These are phyloP conservation scores for Penicillium herquei DNA, from an alignment of 495 filamentous ascomycete species.

Conservation along the genomic window DNA sequence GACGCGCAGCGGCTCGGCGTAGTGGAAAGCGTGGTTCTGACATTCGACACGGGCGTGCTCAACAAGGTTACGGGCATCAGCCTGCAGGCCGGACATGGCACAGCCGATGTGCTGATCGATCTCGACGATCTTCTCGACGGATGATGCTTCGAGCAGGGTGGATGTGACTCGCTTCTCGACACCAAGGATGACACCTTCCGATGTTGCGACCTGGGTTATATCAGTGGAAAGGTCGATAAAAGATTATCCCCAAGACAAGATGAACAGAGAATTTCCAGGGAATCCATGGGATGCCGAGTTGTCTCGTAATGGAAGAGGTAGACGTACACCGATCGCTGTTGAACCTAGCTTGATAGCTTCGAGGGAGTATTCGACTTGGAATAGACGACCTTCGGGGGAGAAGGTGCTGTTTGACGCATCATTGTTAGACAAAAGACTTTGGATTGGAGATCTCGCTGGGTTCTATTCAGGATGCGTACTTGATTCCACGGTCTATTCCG, in stretches of 20 bases:
- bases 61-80: conserved; percentile 92
- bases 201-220: conserved; percentile 72
- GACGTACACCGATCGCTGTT: conserved; percentile 88
- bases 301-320: neutral
- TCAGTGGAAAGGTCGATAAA: neutral
- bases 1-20: conserved; percentile 86
- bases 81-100: conserved; percentile 96
- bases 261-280: neutral
- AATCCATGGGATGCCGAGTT: too few species aligned
- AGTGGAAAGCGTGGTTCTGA: conserved; percentile 96
- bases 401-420: conserved; percentile 74
- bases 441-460: neutral
- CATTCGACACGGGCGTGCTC: conserved; percentile 97
- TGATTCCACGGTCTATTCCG: conserved; percentile 90
- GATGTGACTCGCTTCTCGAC: conserved; percentile 99
- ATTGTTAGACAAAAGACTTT: conserved; percentile 26
- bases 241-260: neutral
- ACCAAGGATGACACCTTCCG: conserved; percentile 89
- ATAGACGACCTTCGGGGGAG: conserved; percentile 98
- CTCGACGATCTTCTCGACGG: conserved; percentile 98
- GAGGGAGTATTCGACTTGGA: conserved; percentile 99
- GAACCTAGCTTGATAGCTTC: conserved; percentile 99
- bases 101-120: conserved; percentile 98
- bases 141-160: conserved; percentile 91
- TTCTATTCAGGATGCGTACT: conserved; percentile 57